Percentiles rank a stretch among this genome's conserved stretches.
These are phyloP conservation scores for Skeletonema marinoi DNA, from an alignment of 108 stramenopile genomes.

Conservation along the genomic window DNA sequence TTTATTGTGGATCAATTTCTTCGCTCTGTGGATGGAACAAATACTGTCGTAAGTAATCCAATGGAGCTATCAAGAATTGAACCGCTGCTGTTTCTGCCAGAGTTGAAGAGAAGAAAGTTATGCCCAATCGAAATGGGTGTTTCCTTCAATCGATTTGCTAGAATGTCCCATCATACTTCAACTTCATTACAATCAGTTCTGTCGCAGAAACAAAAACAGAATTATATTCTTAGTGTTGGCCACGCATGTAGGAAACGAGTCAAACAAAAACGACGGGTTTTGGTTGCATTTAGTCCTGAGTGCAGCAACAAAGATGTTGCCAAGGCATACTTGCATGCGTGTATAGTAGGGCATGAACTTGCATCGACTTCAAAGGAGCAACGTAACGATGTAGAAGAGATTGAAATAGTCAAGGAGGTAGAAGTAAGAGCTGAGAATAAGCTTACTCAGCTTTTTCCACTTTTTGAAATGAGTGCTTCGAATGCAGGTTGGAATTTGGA, in stretches of 20 bases:
- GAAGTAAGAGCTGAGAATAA: slow-evolving; percentile 20
- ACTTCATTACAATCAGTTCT: slow-evolving; percentile 22
- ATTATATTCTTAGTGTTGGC: slow-evolving; percentile 33
- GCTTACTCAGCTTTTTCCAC: slow-evolving; percentile 30
- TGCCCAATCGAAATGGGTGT: slow-evolving; percentile 60
- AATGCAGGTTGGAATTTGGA: slow-evolving; percentile 49
- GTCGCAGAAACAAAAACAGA: slow-evolving; percentile 6
- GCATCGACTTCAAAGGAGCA: slow-evolving; percentile 16
- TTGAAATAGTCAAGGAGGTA: slow-evolving; percentile 15
- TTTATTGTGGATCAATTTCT: slow-evolving; percentile 56
- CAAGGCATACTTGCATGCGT: slow-evolving; percentile 75
- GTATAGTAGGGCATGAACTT: slow-evolving; percentile 25
- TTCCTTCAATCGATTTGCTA: slow-evolving; percentile 59
- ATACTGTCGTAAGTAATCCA: slow-evolving; percentile 48
- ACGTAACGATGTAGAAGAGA: slow-evolving; percentile 4
- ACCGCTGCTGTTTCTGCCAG: slow-evolving; percentile 68
- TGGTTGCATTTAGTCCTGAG: slow-evolving; percentile 49
- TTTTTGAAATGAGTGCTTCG: slow-evolving; percentile 27
- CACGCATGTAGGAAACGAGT: slow-evolving; percentile 5
- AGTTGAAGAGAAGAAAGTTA: slow-evolving; percentile 18
- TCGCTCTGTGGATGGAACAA: not conserved
- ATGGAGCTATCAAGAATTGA: slow-evolving; percentile 60
- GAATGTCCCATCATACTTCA: slow-evolving; percentile 9
- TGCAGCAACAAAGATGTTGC: slow-evolving; percentile 51
- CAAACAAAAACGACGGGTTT: slow-evolving; percentile 31